Evolutionary conservation across 1,139 yeast genomes (phyloP).

Genomic region (Candida sp.): DNA sequence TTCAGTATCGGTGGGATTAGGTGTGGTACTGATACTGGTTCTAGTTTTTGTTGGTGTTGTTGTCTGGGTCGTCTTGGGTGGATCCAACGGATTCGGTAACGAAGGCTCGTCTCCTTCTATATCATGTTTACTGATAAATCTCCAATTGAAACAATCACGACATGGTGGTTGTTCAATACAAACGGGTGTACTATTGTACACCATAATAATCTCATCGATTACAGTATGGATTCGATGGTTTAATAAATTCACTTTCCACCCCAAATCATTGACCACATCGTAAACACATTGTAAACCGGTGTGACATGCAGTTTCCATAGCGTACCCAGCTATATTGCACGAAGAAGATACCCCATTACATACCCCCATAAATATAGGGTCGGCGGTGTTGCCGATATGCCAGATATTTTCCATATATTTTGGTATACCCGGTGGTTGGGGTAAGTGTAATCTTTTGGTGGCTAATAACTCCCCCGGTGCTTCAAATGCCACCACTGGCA

Average conservation of each 20-base stretch:
- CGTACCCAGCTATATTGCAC: constrained; percentile 92
- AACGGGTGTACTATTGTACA: constrained; percentile 72
- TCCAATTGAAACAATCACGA: constrained; percentile 91
- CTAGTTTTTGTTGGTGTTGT: constrained; percentile 3
- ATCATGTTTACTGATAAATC: constrained; percentile 58
- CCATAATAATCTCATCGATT: constrained; percentile 72
- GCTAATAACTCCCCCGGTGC: constrained; percentile 94
- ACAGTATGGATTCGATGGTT: constrained; percentile 93
- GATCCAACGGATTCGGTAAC: constrained; percentile 37
- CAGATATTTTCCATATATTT: constrained; percentile 76
- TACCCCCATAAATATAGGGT: constrained; percentile 95
- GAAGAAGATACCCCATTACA: constrained; percentile 93
- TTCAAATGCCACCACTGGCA: constrained; percentile 88
- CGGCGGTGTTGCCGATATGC: constrained; percentile 97
- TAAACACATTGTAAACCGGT: constrained; percentile 86
- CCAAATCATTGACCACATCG: constrained; percentile 84
- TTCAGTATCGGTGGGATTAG: constrained; percentile 9
- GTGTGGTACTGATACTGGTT: constrained; percentile 6
- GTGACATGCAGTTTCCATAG: constrained; percentile 97
- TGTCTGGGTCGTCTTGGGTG: constrained; percentile 9
- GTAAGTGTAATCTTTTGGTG: constrained; percentile 78
- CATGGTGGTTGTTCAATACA: constrained; percentile 79
- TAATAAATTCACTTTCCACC: constrained; percentile 87
- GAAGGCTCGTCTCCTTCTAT: constrained; percentile 35
- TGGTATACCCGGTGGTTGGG: constrained; percentile 91